These are phyloP conservation scores for Centella asiatica DNA, from an alignment of 129 eudicot species.

Conservation along the genomic window DNA sequence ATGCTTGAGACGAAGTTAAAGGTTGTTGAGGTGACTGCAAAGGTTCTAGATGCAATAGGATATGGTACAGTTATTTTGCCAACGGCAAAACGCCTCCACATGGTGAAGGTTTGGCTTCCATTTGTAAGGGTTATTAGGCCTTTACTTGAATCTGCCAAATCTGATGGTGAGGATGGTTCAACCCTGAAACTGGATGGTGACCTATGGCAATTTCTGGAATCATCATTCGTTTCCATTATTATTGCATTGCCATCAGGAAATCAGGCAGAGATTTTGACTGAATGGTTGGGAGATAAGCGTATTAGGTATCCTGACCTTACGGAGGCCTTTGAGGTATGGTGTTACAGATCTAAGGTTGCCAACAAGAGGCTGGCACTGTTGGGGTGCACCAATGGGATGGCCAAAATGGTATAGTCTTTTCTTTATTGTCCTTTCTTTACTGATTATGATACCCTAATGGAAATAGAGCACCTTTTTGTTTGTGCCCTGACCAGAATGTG, in stretches of 20 bases:
- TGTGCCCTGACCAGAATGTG: no score
- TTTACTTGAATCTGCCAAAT: constrained; percentile 23
- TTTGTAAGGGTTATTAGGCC: constrained; percentile 50
- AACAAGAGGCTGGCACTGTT: constrained; percentile 54
- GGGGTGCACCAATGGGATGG: constrained; percentile 25
- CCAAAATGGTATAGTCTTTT: constrained; percentile 25
- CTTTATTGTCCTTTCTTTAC: neutral
- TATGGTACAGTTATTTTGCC: constrained; percentile 72
- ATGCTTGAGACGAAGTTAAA: constrained; percentile 40
- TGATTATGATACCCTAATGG: constrained; percentile 5
- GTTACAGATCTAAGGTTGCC: constrained; percentile 89
- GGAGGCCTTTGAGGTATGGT: constrained; percentile 96
- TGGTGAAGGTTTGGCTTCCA: constrained; percentile 85
- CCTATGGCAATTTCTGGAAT: constrained; percentile 79
- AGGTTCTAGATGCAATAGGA: constrained; percentile 74
- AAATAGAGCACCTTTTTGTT: no score
- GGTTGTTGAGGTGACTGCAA: constrained; percentile 34
- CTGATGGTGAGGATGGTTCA: constrained; percentile 36
- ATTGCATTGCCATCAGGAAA: constrained; percentile 71
- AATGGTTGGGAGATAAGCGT: constrained; percentile 61
- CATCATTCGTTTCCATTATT: constrained; percentile 73
- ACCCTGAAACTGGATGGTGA: constrained; percentile 45
- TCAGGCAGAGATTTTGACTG: constrained; percentile 70
- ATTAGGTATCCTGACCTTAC: constrained; percentile 77
- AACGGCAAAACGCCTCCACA: constrained; percentile 52